Evolutionary conservation across 129 eudicot genomes (phyloP), one percentile per base, ranked within the genome.

Genomic region (Lactuca saligna): DNA sequence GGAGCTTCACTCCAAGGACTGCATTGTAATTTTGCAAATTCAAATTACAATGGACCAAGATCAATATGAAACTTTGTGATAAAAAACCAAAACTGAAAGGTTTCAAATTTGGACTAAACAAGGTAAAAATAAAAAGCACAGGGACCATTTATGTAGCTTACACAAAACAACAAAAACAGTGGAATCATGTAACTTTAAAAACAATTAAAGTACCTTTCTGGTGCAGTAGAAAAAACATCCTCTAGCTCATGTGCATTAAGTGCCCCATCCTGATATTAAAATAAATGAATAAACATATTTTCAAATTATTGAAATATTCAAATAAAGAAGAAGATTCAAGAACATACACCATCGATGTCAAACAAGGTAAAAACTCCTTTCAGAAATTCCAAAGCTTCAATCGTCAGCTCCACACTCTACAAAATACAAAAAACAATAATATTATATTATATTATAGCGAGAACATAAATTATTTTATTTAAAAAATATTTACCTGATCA

Each of bases 1-100:
- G 95, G 98, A 73, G 87, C 90, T 75, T 83, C 97, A 83, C 60
- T 84, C 97, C 98, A 93, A 72, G 98, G 98, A 72, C 96, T 89
- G 69, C 60, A 79, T 39, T 54, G 33, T 57, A 81, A 68, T 5
- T 42, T 57, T 16, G 55, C 7, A 69, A 56, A 54, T 61, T 41
- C 29, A 76, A 54, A 15, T 17, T 51, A 12, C 3, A 15, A 46
- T 3, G 51, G n/a, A 46, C 51, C 51, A 46, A 46, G 2, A 8
- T 46, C 51, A 11, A 46, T 46, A 46, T 46, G 5, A 42, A 46
- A 46, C n/a, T n/a, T 46, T 10, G 15, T 11, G 12, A 11, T 46
- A 46, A 46, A 8, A n/a, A 46, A n/a, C 5, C 12, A 9, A 42
- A 8, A 1, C 10, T 8, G 13, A 42, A 5, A 42, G 5, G 15